A percentile compares a stretch with the other conserved stretches of the same genome.
Evolutionary conservation across 805 yeast species (phyloP).

Genomic region (Spathaspora arborariae): DNA sequence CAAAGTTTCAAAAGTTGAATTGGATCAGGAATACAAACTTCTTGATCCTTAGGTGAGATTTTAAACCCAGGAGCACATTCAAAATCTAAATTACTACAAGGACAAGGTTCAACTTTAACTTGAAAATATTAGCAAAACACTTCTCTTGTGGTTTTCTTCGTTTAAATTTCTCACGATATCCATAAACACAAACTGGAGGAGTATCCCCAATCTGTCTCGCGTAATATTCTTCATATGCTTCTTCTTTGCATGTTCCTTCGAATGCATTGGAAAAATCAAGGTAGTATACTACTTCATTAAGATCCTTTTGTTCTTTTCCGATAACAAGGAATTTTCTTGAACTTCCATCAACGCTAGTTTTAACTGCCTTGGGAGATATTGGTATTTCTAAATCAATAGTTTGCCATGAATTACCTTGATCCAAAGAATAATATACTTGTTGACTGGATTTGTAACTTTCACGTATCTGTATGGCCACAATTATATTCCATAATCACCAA

Average conservation of each 20-base stretch:
- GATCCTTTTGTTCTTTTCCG: too few species aligned
- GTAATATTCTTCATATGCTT: slow-evolving; percentile 65
- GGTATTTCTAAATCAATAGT: slow-evolving; percentile 43
- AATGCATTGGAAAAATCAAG: slow-evolving; percentile 60
- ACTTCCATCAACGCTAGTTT: slow-evolving; percentile 69
- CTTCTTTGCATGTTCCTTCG: slow-evolving; percentile 40
- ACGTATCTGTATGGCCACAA: slow-evolving; percentile 53
- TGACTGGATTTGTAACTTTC: slow-evolving; percentile 12
- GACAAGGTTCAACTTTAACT: slow-evolving; percentile 51
- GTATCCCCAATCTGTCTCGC: slow-evolving; percentile 40
- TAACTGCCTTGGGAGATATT: slow-evolving; percentile 38
- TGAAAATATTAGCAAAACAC: slow-evolving; percentile 54
- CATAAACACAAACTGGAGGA: slow-evolving; percentile 56
- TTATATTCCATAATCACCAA: slow-evolving; percentile 77
- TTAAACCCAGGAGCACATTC: slow-evolving; percentile 60
- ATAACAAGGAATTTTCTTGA: slow-evolving; percentile 54
- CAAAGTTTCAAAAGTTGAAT: slow-evolving; percentile 22
- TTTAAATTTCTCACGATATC: slow-evolving; percentile 57
- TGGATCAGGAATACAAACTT: slow-evolving; percentile 45
- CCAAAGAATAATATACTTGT: slow-evolving; percentile 52
- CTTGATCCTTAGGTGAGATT: slow-evolving; percentile 20
- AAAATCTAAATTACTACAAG: slow-evolving; percentile 59
- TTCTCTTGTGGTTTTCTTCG: slow-evolving; percentile 63
- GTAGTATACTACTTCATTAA: slow-evolving; percentile 25
- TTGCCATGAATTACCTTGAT: slow-evolving; percentile 71